phyloP scores from a whole-genome alignment of 106 monocot species.

The Dendrobium chrysotoxum region DNA sequence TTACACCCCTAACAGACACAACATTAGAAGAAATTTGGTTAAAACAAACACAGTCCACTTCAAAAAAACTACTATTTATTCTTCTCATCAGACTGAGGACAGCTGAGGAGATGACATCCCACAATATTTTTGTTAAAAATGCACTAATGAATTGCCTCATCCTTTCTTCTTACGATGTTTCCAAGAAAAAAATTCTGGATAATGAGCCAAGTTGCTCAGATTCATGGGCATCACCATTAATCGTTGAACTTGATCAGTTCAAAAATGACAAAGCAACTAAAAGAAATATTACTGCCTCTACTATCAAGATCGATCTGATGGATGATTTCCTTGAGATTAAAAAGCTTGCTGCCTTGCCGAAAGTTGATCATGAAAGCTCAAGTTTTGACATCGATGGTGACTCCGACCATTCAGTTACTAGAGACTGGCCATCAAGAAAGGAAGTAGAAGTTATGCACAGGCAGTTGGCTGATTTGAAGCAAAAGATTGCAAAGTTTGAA shows the following conservation, averaged over 20 bases:
- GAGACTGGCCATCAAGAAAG: background rate
- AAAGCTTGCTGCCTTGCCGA: slow-evolving; percentile 26
- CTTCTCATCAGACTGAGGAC: too few relatives aligned
- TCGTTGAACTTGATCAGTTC: slow-evolving; percentile 31
- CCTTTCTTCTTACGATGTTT: too few relatives aligned
- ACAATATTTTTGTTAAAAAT: too few relatives aligned
- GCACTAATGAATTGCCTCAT: too few relatives aligned
- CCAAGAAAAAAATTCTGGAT: too few relatives aligned
- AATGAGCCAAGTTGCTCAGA: slow-evolving; percentile 19
- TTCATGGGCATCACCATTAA: slow-evolving; percentile 34
- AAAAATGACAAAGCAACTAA: slow-evolving; percentile 27
- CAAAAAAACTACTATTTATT: too few relatives aligned
- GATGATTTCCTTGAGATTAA: slow-evolving; percentile 53
- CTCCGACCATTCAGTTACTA: background rate
- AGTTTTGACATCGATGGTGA: slow-evolving; percentile 1
- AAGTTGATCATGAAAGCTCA: slow-evolving; percentile 8
- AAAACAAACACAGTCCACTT: too few relatives aligned
- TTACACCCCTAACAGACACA: too few relatives aligned
- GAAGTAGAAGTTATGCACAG: slow-evolving; percentile 5
- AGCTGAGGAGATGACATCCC: too few relatives aligned
- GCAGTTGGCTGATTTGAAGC: slow-evolving; percentile 12
- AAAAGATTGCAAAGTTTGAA: slow-evolving; percentile 17
- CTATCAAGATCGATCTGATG: slow-evolving; percentile 31
- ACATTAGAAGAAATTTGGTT: too few relatives aligned
- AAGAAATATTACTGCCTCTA: slow-evolving; percentile 6